phyloP scores from a whole-genome alignment of 2,329 filamentous ascomycete species.

The Botrytis aclada region DNA sequence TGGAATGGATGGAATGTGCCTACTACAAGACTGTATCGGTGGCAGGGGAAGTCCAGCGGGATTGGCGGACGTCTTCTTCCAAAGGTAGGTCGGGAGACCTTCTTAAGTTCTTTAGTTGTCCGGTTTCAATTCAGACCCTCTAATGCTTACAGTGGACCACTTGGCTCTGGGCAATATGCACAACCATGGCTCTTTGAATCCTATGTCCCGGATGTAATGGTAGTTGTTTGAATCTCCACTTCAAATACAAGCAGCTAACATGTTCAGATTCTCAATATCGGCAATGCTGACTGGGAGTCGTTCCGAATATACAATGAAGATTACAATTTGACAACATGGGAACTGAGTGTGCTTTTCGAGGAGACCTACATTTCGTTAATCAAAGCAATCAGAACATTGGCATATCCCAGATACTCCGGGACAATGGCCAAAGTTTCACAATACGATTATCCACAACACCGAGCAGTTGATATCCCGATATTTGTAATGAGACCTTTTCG shows the following conservation, averaged over 20 bases:
- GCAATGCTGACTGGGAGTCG: conserved; percentile 36
- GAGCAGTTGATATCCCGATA: conserved; percentile 37
- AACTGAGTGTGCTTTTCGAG: conserved; percentile 36
- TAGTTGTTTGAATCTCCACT: conserved; percentile 18
- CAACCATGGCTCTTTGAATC: conserved; percentile 39
- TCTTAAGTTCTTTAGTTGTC: conserved; percentile 19
- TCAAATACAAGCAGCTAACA: neutral
- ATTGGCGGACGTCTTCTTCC: conserved; percentile 34
- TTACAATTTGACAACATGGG: conserved; percentile 37
- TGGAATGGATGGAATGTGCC: conserved; percentile 39
- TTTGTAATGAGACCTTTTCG: conserved; percentile 41
- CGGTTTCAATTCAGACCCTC: neutral
- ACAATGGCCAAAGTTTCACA: conserved; percentile 20
- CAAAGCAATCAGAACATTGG: conserved; percentile 36
- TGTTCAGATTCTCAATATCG: conserved; percentile 37
- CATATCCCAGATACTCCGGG: conserved; percentile 28
- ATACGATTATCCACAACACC: conserved; percentile 22
- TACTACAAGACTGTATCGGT: conserved; percentile 37
- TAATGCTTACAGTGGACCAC: conserved; percentile 28
- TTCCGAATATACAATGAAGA: conserved; percentile 33
- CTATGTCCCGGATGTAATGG: conserved; percentile 39
- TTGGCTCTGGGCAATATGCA: conserved; percentile 35
- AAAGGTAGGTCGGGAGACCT: conserved; percentile 29
- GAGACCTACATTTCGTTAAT: conserved; percentile 40
- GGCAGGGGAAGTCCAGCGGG: conserved; percentile 34